Evolutionary conservation across 768 basidiomycete species (phyloP).

Genomic region (Tricholoma sp.): DNA sequence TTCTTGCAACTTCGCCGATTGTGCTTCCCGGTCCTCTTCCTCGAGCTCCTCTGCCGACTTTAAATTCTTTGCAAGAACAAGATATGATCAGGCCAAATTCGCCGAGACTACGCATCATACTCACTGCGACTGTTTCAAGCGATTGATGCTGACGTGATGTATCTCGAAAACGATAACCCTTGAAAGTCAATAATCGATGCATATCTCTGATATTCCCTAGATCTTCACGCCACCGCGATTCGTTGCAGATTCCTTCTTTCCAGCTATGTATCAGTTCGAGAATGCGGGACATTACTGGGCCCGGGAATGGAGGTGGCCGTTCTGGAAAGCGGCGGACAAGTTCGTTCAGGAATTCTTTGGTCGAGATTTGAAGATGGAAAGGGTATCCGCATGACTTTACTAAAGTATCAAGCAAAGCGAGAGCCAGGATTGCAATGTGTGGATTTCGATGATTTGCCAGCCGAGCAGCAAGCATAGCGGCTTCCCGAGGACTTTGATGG

Average conservation of each 20-base stretch:
- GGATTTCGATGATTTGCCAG: conserved; percentile 91
- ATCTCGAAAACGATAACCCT: conserved; percentile 81
- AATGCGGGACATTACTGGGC: conserved; percentile 91
- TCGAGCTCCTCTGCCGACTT: conserved; percentile 97
- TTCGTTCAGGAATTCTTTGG: conserved; percentile 98
- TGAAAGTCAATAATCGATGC: conserved; percentile 91
- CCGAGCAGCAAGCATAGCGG: conserved; percentile 77
- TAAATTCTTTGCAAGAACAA: conserved; percentile 50
- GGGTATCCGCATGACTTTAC: conserved; percentile 96
- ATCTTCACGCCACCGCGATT: conserved; percentile 93
- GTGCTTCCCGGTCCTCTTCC: conserved; percentile 90
- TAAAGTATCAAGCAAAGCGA: conserved; percentile 84
- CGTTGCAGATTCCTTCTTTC: conserved; percentile 89
- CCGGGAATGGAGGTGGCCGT: conserved; percentile 91
- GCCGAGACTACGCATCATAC: conserved; percentile 11
- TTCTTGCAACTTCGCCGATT: conserved; percentile 97
- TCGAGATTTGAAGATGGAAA: conserved; percentile 93
- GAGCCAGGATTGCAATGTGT: conserved; percentile 81
- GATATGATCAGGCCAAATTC: neutral
- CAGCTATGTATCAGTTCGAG: conserved; percentile 89
- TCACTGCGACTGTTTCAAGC: conserved; percentile 38
- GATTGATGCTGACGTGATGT: conserved; percentile 27
- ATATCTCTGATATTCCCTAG: conserved; percentile 96
- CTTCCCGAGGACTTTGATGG: conserved; percentile 75
- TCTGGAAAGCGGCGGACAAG: conserved; percentile 97